phyloP scores from a whole-genome alignment of 345 rosid genomes.

The Alliaria petiolata region DNA sequence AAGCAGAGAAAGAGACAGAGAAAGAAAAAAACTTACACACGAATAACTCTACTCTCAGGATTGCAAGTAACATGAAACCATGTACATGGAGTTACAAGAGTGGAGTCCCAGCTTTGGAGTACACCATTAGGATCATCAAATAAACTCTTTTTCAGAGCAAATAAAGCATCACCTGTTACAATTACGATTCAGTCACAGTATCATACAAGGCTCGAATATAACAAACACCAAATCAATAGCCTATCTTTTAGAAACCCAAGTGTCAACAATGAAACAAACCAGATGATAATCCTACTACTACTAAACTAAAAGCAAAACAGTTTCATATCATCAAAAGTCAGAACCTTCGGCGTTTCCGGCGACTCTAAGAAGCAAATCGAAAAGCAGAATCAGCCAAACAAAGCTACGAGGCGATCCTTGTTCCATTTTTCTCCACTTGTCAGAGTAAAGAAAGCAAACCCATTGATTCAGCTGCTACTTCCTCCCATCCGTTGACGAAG shows the following conservation, averaged over 20 bases:
- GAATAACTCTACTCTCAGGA: slow-evolving; percentile 55
- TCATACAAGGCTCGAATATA: neutral
- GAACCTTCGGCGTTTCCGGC: slow-evolving; percentile 64
- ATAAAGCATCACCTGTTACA: slow-evolving; percentile 80
- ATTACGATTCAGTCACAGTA: too few relatives aligned
- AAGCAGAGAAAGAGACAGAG: neutral
- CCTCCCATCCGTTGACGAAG: neutral
- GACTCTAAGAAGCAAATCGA: slow-evolving; percentile 38
- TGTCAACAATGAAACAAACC: too few relatives aligned
- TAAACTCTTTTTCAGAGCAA: slow-evolving; percentile 50
- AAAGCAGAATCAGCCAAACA: slow-evolving; percentile 35
- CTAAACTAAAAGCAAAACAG: neutral
- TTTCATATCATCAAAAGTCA: neutral
- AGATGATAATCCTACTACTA: neutral
- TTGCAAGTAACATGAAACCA: slow-evolving; percentile 89
- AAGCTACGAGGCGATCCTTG: slow-evolving; percentile 23
- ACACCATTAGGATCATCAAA: slow-evolving; percentile 56
- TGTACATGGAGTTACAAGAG: slow-evolving; percentile 76
- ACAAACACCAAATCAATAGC: neutral
- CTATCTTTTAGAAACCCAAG: too few relatives aligned
- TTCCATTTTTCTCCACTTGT: slow-evolving; percentile 12
- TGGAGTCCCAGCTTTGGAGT: slow-evolving; percentile 80
- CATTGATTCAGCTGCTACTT: neutral
- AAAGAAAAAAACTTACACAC: slow-evolving; percentile 61
- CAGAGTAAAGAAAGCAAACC: neutral